A percentile compares a stretch with the other conserved stretches of the same genome.
phyloP scores from a whole-genome alignment of 2,329 filamentous ascomycete genomes.

The Nemania abortiva region DNA sequence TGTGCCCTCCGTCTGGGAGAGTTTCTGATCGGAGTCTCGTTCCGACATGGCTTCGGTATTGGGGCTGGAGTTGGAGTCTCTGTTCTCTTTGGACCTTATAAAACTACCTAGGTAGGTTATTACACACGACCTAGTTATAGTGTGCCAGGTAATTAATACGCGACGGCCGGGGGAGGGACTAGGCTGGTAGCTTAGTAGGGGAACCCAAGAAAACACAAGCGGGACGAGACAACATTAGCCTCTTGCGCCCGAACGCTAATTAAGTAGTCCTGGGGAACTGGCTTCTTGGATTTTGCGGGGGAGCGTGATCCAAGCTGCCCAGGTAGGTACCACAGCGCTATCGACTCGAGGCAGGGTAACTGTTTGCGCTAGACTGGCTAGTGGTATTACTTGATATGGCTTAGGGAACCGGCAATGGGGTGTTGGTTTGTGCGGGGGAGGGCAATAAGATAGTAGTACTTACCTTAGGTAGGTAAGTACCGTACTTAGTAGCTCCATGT shows the following conservation, averaged over 20 bases:
- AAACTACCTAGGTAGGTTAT: neutral
- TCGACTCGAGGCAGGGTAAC: neutral
- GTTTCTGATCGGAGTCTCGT: constrained; percentile 26
- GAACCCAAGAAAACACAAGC: neutral
- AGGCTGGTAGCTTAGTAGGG: no score
- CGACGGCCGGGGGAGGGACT: neutral
- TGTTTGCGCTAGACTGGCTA: neutral
- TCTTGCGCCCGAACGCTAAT: neutral
- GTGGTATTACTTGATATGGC: neutral
- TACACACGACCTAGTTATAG: neutral
- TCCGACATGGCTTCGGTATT: constrained; percentile 27
- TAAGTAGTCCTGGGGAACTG: neutral
- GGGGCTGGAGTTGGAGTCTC: neutral
- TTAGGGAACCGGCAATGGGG: neutral
- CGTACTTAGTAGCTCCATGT: no score
- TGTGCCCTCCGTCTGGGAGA: constrained; percentile 23
- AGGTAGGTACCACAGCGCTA: neutral
- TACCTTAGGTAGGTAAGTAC: neutral
- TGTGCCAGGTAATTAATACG: neutral
- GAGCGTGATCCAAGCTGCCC: neutral
- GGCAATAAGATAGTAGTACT: no score
- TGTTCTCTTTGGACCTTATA: neutral
- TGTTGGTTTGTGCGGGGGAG: neutral
- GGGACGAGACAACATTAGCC: constrained; percentile 2
- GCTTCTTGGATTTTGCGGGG: constrained; percentile 4